phyloP scores from a whole-genome alignment of 441 rosid species.

The Sinapis alba region DNA sequence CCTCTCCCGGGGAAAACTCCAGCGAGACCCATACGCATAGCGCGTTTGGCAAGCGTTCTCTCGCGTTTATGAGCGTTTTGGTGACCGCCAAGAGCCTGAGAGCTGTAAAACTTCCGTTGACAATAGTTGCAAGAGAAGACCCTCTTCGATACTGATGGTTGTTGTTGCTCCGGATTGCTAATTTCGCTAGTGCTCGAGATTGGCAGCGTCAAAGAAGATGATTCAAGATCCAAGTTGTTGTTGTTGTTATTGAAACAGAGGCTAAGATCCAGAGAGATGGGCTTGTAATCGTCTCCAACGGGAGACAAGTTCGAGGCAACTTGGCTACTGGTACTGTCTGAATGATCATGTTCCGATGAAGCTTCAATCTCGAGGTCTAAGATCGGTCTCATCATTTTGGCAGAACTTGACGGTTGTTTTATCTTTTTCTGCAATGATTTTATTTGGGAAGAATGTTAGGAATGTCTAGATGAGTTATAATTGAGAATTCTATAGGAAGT shows the following conservation, averaged over 20 bases:
- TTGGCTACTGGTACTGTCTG: conserved; percentile 52
- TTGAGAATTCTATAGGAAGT: neutral
- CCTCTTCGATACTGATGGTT: conserved; percentile 40
- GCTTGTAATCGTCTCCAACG: conserved; percentile 10
- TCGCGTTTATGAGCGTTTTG: conserved; percentile 98
- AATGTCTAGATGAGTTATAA: neutral
- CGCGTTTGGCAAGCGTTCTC: conserved; percentile 86
- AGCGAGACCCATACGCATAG: conserved; percentile 76
- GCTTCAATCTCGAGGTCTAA: conserved; percentile 64
- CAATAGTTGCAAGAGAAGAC: conserved; percentile 94
- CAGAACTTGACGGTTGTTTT: neutral
- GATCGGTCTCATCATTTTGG: conserved; percentile 51
- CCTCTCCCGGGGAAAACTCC: conserved; percentile 33
- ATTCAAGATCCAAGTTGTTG: conserved; percentile 32
- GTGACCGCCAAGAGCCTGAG: conserved; percentile 98
- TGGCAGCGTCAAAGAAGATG: conserved; percentile 49
- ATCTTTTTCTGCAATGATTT: conserved; percentile 9
- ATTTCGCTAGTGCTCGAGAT: conserved; percentile 68
- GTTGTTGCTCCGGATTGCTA: conserved; percentile 45
- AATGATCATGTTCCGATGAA: conserved; percentile 48
- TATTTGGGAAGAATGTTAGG: conserved; percentile 1
- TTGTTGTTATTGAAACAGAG: conserved; percentile 47
- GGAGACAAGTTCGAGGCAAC: conserved; percentile 70
- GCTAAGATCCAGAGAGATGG: conserved; percentile 55
- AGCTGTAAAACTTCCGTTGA: conserved; percentile 87